Evolutionary conservation across 768 basidiomycete genomes (phyloP).

Genomic region (Lactifluus volemus): DNA sequence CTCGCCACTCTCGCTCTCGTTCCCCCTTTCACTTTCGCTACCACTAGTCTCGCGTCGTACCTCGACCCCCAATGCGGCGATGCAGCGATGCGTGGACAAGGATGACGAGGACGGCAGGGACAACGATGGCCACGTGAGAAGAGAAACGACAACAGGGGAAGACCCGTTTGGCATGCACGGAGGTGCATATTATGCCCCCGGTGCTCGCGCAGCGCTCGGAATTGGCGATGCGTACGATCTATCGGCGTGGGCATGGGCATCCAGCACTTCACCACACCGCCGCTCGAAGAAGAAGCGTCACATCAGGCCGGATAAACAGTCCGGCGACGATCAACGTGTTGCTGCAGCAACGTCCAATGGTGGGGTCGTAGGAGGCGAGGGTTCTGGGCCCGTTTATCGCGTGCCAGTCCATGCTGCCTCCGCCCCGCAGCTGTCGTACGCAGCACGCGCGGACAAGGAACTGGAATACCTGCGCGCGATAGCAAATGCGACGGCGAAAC

Average conservation of each 20-base stretch:
- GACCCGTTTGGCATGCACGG: constrained; percentile 9
- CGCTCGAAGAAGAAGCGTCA: not conserved
- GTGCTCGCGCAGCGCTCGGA: not conserved
- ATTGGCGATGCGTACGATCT: constrained; percentile 8
- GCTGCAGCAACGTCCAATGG: not conserved
- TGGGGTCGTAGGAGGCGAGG: not conserved
- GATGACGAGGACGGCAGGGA: not conserved
- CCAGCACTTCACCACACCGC: not conserved
- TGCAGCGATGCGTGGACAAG: not conserved
- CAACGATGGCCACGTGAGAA: no score
- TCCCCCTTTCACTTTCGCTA: constrained; percentile 3
- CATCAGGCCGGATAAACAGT: not conserved
- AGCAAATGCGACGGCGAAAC: not conserved
- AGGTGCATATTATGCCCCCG: constrained; percentile 4
- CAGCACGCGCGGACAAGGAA: not conserved
- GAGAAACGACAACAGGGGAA: not conserved
- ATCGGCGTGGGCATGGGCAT: constrained; percentile 14
- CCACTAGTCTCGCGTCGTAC: not conserved
- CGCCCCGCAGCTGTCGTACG: constrained; percentile 7
- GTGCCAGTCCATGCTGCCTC: constrained; percentile 3
- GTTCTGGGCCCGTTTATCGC: not conserved
- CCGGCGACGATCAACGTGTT: not conserved
- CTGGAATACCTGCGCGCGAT: constrained; percentile 8
- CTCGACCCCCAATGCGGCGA: not conserved
- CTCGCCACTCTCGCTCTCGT: constrained; percentile 9